Percentiles rank a stretch among this genome's conserved stretches.
Evolutionary conservation across 805 yeast genomes (phyloP).

Genomic region (Wickerhamiella alocasiicola): DNA sequence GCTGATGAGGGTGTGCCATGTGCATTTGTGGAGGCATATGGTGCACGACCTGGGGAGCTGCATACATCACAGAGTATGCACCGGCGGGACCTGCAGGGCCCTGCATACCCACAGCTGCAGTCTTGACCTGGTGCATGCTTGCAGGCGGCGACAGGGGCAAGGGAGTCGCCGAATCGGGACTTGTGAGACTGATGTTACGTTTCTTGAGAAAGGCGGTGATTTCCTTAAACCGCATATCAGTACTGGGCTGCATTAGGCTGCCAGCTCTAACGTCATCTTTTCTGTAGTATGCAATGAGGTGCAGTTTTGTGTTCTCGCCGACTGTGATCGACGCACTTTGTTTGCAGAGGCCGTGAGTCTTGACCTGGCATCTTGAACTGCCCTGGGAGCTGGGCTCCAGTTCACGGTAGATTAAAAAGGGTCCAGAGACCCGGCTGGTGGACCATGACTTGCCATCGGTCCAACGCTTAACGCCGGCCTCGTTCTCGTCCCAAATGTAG

Average conservation of each 20-base stretch:
- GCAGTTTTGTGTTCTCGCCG: constrained; percentile 40
- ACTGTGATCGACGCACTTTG: constrained; percentile 51
- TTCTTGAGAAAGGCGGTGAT: constrained; percentile 16
- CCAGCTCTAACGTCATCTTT: constrained; percentile 24
- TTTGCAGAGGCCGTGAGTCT: constrained; percentile 46
- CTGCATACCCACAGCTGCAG: constrained; percentile 1
- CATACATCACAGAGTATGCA: constrained; percentile 1
- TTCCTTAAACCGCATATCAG: constrained; percentile 31
- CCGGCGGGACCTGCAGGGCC: neutral
- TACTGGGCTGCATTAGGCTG: constrained; percentile 32
- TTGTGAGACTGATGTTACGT: constrained; percentile 1
- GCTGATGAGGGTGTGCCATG: constrained; percentile 1
- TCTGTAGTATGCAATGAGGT: constrained; percentile 44
- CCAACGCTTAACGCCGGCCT: constrained; percentile 65
- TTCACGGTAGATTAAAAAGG: constrained; percentile 51
- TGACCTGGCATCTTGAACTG: constrained; percentile 31
- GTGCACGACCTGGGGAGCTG: neutral
- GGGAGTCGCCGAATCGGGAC: constrained; percentile 8
- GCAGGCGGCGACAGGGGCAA: constrained; percentile 9
- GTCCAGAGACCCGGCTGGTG: constrained; percentile 56
- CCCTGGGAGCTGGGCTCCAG: constrained; percentile 31
- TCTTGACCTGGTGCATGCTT: neutral
- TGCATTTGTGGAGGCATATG: constrained; percentile 1
- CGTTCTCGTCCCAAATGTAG: constrained; percentile 60
- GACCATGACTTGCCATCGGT: constrained; percentile 68